Percentiles rank a stretch among this genome's conserved stretches.
phyloP scores from a whole-genome alignment of 1,284 basidiomycete genomes.

The Cryptococcus amylolentus region DNA sequence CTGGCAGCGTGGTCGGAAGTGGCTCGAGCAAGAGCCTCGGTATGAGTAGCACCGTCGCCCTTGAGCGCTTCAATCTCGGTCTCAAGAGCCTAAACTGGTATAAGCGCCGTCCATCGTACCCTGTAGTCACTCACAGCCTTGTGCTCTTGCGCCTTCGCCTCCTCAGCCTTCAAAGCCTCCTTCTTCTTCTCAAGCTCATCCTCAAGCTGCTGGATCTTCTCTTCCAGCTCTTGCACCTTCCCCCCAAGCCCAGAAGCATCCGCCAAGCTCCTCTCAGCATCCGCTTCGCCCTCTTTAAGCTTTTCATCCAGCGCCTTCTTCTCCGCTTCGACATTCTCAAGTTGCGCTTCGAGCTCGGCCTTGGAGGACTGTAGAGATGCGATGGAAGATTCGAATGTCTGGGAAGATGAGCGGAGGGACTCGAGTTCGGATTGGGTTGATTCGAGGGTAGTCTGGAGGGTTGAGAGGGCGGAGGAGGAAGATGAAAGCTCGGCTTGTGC shows the following conservation, averaged over 20 bases:
- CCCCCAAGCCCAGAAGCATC: conserved; percentile 8
- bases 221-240: conserved; percentile 22
- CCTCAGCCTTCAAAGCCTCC: conserved; percentile 4
- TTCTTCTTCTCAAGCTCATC: conserved; percentile 11
- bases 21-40: conserved; percentile 10
- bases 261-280: conserved; percentile 24
- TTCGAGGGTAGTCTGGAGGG: conserved; percentile 3
- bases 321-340: conserved; percentile 13
- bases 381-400: not conserved
- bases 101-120: not conserved
- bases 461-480: conserved; percentile 1
- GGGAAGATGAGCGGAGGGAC: not conserved
- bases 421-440: conserved; percentile 3
- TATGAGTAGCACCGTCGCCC: conserved; percentile 8
- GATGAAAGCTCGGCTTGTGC: conserved; percentile 5
- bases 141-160: conserved; percentile 2
- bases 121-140: conserved; percentile 5
- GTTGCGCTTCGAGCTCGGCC: conserved; percentile 9
- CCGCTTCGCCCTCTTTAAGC: conserved; percentile 24
- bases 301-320: conserved; percentile 20
- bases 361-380: conserved; percentile 1
- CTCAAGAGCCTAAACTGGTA: conserved; percentile 11
- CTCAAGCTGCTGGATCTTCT: conserved; percentile 22
- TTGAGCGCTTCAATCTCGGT: conserved; percentile 13
- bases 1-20: conserved; percentile 8